Base-by-base conservation (phyloP, 331 rosid species). In the Telfairia occidentalis region DNA sequence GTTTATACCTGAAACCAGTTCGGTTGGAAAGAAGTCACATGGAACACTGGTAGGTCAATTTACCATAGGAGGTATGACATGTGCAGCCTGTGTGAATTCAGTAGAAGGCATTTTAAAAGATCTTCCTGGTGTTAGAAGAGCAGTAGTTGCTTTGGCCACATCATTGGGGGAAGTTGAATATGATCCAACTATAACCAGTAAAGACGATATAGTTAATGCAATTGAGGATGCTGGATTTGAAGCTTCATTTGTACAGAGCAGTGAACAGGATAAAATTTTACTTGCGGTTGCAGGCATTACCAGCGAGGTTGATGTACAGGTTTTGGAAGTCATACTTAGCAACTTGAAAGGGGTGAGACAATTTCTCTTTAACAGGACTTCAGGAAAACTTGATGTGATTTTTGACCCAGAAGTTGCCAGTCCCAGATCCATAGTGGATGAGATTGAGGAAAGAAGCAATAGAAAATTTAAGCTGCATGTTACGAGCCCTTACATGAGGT, bases 141-240 rank as follows among this genome's bases (percentile, higher is more conserved):
- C 98, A 9, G 96, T 86, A 38, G 98, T 95, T 34, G 96, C 97
- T 65, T 86, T 95, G 86, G 96, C 97, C 64, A 95, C 98, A 72
- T 91, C 96, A 5, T 76, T 89, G 26, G 98, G 97, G 1, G 93
- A 95, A 84, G 98, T 95, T 78, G 97, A 95, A 79, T 95, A 91
- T 71, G 96, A 95, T 82, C 89, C 96, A 40, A 18, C 77, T 46
- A 57, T 85, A 71, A 83, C 87, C 78, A 84, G 83, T 81, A 95
- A 95, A 85, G 97, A 88, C 67, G 96, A 88, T 50, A 90, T 95
- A 80, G 88, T 95, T 75, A 85, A 88, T 63, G 95, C 96, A 43
- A 90, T 95, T 21, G 98, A 95, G 80, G 98, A 91, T 85, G 86
- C 96, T 85, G 98, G 98, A 80, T 95, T 95, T 55, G 97, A 95